Base-by-base conservation (phyloP, 2,329 filamentous ascomycete species). In the Chaetomiaceae sp. region DNA sequence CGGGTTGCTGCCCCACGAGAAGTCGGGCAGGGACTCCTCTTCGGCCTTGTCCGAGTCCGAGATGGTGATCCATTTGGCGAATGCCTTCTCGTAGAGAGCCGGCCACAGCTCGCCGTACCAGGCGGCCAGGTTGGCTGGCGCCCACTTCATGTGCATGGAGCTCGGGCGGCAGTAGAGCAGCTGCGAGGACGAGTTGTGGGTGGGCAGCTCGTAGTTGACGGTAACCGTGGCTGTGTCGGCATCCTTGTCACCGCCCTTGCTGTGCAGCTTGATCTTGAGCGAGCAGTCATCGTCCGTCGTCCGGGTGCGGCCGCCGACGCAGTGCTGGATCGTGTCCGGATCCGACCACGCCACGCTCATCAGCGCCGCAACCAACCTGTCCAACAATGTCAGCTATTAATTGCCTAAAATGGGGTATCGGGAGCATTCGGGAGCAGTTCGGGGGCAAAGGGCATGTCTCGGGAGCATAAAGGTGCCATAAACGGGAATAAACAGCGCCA, bases 31-130 rank as follows among this genome's bases (percentile, higher is more conserved):
- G n/a, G n/a, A n/a, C n/a, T 31, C 3, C 21, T 42, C 39, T 5
- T 42, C 14, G 31, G 10, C 31, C 30, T 60, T 59, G 40, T 58
- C 57, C 56, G 53, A 53, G 39, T 35, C 41, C 17, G 56, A 55
- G 10, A 62, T 66, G 1, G 42, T 42, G 55, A 72, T 63, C 72
- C 72, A 74, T 62, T 71, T 71, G 58, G 72, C 64, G 50, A 73
- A 74, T 13, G 71, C 72, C 66, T 74, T 74, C 64, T 74, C 72
- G 61, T 74, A 74, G 39, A 74, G 63, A 21, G 67, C 62, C 2
- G 72, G 71, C 72, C 71, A 74, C 53, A 73, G 65, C 56, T 72
- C 70, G 51, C 65, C 64, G 13, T 65, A 66, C 37, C 43, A 51
- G 25, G 5, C 16, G 33, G 6, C 9, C 5, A 40, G 14, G 21